Base-by-base conservation (phyloP, 352 stramenopile species). In the Bremia lactucae region DNA sequence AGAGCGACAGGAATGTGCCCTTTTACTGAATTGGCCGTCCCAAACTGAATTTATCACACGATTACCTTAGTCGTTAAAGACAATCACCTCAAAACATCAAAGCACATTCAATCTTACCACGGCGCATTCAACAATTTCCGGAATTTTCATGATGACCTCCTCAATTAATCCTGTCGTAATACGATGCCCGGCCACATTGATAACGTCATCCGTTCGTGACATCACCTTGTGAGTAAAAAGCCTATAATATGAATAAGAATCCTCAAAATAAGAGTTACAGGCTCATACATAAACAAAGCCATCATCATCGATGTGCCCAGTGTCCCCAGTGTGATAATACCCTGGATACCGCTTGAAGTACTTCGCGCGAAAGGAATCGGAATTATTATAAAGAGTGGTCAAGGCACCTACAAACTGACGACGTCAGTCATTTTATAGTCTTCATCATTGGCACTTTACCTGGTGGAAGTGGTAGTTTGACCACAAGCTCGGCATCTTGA, bases 271-370 rank as follows among this genome's bases (percentile, higher is more conserved):
- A 1, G 18, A 26, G 1, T 2, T 6, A 16, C 14, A 25, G 22
- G 16, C 13, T 62, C 68, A 37, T 56, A 81, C 71, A 40, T 86
- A 85, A 40, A 96, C 68, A 45, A 95, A 96, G 19, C 87, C 87
- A 66, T 95, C 77, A 42, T 93, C 77, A 50, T 96, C 87, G 29
- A 93, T 75, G 45, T 84, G 72, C 5, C 79, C 83, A 3, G 73
- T 79, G 62, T 96, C 87, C 20, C 82, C 84, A 2, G 83, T 94
- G 48, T 85, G 66, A 49, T 95, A 96, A 51, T 93, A 95, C 4
- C 87, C 87, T 1, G 80, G 71, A 54, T 86, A 85, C 26, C 77
- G 69, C 23, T 69, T 65, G 25, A 95, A 68, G 55, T 96, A 96
- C 36, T 76, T 82, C 19, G 59, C 56, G 23, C 88, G 53, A 46